A percentile compares a stretch with the other conserved stretches of the same genome.
These are phyloP conservation scores for Amanita molliuscula DNA, from an alignment of 768 basidiomycete genomes.

Conservation along the genomic window DNA sequence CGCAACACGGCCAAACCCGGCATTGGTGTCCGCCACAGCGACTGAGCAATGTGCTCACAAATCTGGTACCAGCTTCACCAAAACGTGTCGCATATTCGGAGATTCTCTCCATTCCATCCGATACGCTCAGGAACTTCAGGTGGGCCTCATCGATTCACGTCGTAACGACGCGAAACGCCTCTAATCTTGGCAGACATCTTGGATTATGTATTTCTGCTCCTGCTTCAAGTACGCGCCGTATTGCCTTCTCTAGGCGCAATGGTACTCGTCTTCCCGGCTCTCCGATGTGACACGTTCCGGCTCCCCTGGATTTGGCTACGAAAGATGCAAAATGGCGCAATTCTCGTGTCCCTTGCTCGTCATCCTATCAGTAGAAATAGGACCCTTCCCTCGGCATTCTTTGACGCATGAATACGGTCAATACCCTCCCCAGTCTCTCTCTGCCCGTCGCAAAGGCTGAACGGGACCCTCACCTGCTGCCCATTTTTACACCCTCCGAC, in stretches of 20 bases:
- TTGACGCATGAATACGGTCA: neutral
- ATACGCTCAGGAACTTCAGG: constrained; percentile 98
- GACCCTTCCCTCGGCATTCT: constrained; percentile 13
- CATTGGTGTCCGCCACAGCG: neutral
- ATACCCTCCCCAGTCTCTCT: neutral
- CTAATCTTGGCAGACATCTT: constrained; percentile 58
- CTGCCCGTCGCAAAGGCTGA: neutral
- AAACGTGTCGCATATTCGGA: constrained; percentile 84
- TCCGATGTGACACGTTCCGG: neutral
- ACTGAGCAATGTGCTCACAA: too few species aligned
- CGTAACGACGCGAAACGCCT: constrained; percentile 48
- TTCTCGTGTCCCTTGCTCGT: constrained; percentile 1
- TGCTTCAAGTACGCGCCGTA: constrained; percentile 21
- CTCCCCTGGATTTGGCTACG: neutral
- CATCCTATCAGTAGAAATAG: constrained; percentile 3
- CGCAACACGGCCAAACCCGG: neutral
- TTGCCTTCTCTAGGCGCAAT: too few species aligned
- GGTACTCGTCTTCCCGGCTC: neutral
- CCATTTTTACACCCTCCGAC: constrained; percentile 34
- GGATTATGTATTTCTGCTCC: constrained; percentile 58
- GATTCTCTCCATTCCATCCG: constrained; percentile 82
- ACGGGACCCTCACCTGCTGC: constrained; percentile 42
- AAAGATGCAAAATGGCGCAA: constrained; percentile 5
- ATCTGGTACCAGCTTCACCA: constrained; percentile 28
- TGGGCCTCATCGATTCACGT: constrained; percentile 79